Evolutionary conservation across 2,329 filamentous ascomycete genomes (phyloP).

Genomic region (Chrysoporthe cubensis): DNA sequence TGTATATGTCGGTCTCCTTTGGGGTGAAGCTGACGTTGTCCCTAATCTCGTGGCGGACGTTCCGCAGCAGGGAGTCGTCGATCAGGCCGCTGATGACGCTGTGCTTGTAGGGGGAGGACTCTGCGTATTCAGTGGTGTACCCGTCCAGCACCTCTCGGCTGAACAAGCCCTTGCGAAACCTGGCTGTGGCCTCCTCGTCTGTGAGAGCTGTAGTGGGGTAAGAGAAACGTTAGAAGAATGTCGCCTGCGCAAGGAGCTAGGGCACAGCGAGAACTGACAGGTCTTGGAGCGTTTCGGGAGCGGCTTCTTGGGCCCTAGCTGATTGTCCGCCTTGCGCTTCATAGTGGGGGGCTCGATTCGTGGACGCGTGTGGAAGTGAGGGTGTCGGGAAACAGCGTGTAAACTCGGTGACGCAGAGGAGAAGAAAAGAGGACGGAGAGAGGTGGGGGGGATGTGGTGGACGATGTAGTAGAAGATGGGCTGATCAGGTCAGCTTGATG

Average conservation of each 20-base stretch:
- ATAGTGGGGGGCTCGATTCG: slow-evolving; percentile 44
- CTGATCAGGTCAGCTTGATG: slow-evolving; percentile 24
- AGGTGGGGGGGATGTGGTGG: neutral
- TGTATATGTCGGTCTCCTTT: slow-evolving; percentile 99
- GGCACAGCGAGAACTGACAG: slow-evolving; percentile 39
- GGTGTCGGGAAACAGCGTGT: slow-evolving; percentile 6
- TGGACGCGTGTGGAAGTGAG: slow-evolving; percentile 2
- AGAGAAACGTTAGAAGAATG: slow-evolving; percentile 3
- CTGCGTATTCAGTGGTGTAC: slow-evolving; percentile 66
- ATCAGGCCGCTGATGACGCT: slow-evolving; percentile 85
- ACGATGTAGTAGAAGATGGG: slow-evolving; percentile 12
- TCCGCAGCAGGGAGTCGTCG: slow-evolving; percentile 78
- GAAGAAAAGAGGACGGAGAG: neutral
- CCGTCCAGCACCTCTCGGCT: slow-evolving; percentile 58
- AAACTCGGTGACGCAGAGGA: neutral
- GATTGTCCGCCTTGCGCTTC: slow-evolving; percentile 64
- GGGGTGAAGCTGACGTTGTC: slow-evolving; percentile 93
- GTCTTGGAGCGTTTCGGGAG: slow-evolving; percentile 59
- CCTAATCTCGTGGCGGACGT: slow-evolving; percentile 86
- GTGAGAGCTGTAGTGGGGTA: slow-evolving; percentile 45
- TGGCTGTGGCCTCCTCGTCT: slow-evolving; percentile 54
- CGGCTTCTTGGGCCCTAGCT: slow-evolving; percentile 47
- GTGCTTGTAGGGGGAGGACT: slow-evolving; percentile 81
- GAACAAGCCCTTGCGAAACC: slow-evolving; percentile 71
- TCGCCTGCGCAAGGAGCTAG: slow-evolving; percentile 18